Conservation (phyloP, 31 red algal species). For the Asparagopsis taxiformis region DNA sequence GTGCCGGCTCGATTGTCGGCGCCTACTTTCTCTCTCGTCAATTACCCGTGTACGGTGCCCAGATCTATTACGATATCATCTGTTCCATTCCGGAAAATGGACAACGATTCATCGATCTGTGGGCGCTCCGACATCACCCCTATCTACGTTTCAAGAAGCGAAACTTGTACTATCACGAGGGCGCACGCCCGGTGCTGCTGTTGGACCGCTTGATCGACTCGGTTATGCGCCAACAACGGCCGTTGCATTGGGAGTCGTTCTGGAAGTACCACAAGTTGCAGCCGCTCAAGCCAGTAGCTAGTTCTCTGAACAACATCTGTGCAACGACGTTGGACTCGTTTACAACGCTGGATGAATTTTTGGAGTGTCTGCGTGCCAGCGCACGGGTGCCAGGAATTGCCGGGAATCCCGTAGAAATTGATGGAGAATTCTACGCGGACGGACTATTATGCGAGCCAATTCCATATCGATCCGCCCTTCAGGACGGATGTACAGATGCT, state of each 20-base stretch:
- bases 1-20: conserved; percentile 81
- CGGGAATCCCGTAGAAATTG: conserved; percentile 61
- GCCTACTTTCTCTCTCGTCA: conserved; percentile 82
- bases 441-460: conserved; percentile 79
- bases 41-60: conserved; percentile 64
- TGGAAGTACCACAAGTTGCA: conserved; percentile 16
- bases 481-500: conserved; percentile 77
- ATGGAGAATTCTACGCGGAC: conserved; percentile 64
- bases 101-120: conserved; percentile 61
- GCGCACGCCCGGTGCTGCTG: conserved; percentile 66
- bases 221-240: conserved; percentile 58
- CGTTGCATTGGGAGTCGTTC: conserved; percentile 75
- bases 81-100: conserved; percentile 38
- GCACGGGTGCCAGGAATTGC: conserved; percentile 84
- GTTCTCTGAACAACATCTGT: conserved; percentile 19
- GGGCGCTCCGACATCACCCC: conserved; percentile 37
- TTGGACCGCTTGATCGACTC: conserved; percentile 76
- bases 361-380: conserved; percentile 70
- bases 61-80: conserved; percentile 80
- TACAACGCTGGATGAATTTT: conserved; percentile 49
- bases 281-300: conserved; percentile 76
- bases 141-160: conserved; percentile 8
- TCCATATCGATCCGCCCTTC: conserved; percentile 74
- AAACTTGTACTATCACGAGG: not conserved
- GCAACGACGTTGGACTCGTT: conserved; percentile 42